These are phyloP conservation scores for Tetragonia tetragonoides DNA, from an alignment of 148 eudicot species.

Conservation along the genomic window DNA sequence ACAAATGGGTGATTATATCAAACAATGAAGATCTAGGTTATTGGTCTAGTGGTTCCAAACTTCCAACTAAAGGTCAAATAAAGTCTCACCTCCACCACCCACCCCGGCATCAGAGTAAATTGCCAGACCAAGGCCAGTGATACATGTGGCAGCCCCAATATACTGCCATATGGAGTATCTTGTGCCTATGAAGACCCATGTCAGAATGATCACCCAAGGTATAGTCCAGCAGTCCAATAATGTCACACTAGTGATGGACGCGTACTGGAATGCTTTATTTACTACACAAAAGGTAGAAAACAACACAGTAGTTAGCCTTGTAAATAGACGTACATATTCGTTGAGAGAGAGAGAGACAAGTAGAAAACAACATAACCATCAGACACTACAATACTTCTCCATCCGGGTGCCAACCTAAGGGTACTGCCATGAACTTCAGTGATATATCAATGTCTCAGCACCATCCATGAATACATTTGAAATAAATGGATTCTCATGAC, in stretches of 20 bases:
- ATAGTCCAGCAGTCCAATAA: constrained; percentile 82
- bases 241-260: constrained; percentile 88
- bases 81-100: constrained; percentile 66
- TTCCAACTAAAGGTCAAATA: not conserved
- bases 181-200: constrained; percentile 70
- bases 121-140: constrained; percentile 66
- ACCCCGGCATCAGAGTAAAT: constrained; percentile 77
- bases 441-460: not conserved
- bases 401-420: not conserved
- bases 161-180: constrained; percentile 74
- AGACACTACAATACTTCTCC: not conserved
- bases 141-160: constrained; percentile 64
- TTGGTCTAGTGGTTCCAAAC: not conserved
- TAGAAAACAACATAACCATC: not conserved
- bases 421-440: not conserved
- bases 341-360: too few relatives aligned
- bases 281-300: constrained; percentile 46
- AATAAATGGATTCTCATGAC: not conserved
- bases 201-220: constrained; percentile 80
- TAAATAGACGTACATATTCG: too few relatives aligned
- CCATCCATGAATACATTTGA: not conserved
- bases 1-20: not conserved
- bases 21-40: not conserved
- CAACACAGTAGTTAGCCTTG: not conserved
- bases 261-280: constrained; percentile 67